These are phyloP conservation scores for Silene coronaria DNA, from an alignment of 179 eudicot species.

Conservation along the genomic window DNA sequence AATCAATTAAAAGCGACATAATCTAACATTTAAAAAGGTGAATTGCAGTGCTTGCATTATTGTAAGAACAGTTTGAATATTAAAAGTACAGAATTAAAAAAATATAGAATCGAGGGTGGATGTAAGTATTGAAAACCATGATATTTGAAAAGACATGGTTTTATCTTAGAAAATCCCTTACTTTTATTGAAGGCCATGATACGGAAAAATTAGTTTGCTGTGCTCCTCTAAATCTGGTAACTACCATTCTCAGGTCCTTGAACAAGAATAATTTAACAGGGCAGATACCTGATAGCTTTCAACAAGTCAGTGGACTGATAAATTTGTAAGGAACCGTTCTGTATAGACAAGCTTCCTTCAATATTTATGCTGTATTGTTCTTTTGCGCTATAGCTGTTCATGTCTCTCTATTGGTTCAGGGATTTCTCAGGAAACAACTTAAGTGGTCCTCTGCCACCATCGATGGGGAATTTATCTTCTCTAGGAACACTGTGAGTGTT, in stretches of 20 bases:
- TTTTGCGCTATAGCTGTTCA: background rate
- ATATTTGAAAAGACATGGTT: too few relatives aligned
- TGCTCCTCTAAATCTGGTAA: background rate
- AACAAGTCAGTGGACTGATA: constrained; percentile 50
- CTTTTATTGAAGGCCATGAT: too few relatives aligned
- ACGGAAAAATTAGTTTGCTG: background rate
- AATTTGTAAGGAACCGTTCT: constrained; percentile 52
- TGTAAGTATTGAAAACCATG: too few relatives aligned
- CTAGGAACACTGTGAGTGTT: constrained; percentile 71
- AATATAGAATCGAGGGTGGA: too few relatives aligned
- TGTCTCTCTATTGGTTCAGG: constrained; percentile 36
- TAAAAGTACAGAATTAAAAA: too few relatives aligned
- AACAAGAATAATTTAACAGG: constrained; percentile 69
- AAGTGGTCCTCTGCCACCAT: constrained; percentile 76
- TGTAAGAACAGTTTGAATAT: too few relatives aligned
- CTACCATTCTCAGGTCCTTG: constrained; percentile 55
- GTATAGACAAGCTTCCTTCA: background rate
- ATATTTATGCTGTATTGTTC: background rate
- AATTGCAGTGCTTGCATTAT: too few relatives aligned
- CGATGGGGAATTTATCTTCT: constrained; percentile 62
- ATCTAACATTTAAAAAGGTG: too few relatives aligned
- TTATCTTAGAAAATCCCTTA: too few relatives aligned
- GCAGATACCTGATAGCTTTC: constrained; percentile 75
- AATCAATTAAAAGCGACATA: too few relatives aligned
- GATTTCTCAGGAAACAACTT: constrained; percentile 82